A percentile compares a stretch with the other conserved stretches of the same genome.
These are phyloP conservation scores for Sporothrix mexicana DNA, from an alignment of 2,329 filamentous ascomycete genomes.

Conservation along the genomic window DNA sequence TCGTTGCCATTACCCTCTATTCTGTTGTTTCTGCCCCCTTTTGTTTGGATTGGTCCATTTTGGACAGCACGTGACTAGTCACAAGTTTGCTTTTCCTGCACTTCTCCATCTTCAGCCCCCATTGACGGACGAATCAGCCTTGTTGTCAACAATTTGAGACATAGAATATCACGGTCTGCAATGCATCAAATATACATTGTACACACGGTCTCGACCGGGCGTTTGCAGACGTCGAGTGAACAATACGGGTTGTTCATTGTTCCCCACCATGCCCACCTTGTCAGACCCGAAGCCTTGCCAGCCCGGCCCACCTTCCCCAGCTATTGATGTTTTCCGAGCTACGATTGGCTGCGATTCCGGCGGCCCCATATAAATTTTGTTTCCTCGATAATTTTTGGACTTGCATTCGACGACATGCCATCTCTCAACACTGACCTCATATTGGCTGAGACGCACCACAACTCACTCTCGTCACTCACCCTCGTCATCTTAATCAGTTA, in stretches of 20 bases:
- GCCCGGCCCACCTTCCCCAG: background rate
- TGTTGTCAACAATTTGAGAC: background rate
- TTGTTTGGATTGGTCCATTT: background rate
- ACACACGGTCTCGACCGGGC: background rate
- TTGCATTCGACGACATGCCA: slow-evolving; percentile 11
- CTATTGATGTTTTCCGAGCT: background rate
- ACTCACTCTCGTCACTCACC: background rate
- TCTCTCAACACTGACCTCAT: background rate
- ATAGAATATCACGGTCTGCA: background rate
- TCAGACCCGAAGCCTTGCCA: background rate
- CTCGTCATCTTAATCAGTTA: background rate
- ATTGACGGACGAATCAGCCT: background rate
- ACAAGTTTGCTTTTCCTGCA: background rate
- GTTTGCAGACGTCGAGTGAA: background rate
- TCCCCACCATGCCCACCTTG: background rate
- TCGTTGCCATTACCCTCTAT: background rate
- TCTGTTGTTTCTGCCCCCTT: background rate
- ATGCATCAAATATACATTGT: background rate
- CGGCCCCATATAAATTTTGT: slow-evolving; percentile 6
- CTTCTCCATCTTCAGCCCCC: background rate
- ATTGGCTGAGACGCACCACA: background rate
- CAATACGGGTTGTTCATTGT: background rate
- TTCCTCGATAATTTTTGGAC: background rate
- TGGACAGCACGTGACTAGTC: background rate
- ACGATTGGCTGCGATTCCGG: background rate